A percentile compares a stretch with the other conserved stretches of the same genome.
Evolutionary conservation across 805 yeast genomes (phyloP).

Genomic region (Wickerhamomyces rabaulensis): DNA sequence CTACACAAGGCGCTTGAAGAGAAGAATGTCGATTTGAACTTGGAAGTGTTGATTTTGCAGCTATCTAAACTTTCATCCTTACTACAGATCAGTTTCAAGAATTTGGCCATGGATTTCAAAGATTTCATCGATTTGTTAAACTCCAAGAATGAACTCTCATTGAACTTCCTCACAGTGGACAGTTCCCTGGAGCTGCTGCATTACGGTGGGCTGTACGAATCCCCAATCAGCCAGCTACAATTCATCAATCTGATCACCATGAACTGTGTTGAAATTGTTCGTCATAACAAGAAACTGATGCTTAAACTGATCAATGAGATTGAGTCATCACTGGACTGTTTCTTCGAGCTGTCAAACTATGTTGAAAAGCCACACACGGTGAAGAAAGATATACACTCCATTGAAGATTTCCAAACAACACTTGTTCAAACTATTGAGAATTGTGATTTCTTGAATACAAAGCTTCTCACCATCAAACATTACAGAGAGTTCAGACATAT

Average conservation of each 20-base stretch:
- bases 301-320: not conserved
- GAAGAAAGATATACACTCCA: not conserved
- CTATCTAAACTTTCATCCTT: not conserved
- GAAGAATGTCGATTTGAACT: not conserved
- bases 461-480: not conserved
- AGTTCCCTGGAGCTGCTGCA: not conserved
- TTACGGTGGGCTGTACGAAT: not conserved
- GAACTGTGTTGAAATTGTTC: not conserved
- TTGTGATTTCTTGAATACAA: not conserved
- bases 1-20: not conserved
- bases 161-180: not conserved
- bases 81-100: not conserved
- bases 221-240: not conserved
- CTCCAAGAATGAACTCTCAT: not conserved
- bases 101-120: not conserved
- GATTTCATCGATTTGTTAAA: not conserved
- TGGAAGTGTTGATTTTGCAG: not conserved
- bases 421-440: not conserved
- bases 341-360: not conserved
- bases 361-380: not conserved
- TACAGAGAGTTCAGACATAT: not conserved
- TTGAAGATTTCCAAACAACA: not conserved
- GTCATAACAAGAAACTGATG: not conserved
- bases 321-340: not conserved
- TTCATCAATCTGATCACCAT: not conserved